Conservation (phyloP, 1,284 basidiomycete species). For the Neolentinus lepideus region DNA sequence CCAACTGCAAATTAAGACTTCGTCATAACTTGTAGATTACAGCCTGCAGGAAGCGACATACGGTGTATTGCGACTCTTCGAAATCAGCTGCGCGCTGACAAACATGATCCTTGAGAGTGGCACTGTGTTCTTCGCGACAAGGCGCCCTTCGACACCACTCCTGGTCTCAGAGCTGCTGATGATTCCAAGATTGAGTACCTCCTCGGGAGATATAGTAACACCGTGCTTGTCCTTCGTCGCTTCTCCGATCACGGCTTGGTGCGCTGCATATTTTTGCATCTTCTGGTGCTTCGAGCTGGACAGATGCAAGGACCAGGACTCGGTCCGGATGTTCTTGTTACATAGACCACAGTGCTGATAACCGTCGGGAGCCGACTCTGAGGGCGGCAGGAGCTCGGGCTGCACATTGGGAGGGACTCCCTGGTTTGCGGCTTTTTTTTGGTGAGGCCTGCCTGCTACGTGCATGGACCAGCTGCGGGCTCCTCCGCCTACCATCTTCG, state of each 20-base stretch:
- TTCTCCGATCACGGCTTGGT: constrained; percentile 14
- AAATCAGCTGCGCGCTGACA: constrained; percentile 27
- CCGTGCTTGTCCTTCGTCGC: constrained; percentile 22
- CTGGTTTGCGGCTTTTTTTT: not conserved
- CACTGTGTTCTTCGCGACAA: constrained; percentile 23
- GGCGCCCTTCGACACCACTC: constrained; percentile 12
- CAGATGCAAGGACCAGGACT: not conserved
- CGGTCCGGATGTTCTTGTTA: not conserved
- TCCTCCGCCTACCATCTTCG: not conserved
- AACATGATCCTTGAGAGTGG: constrained; percentile 24
- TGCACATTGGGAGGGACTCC: not conserved
- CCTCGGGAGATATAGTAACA: constrained; percentile 15
- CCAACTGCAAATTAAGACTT: not conserved
- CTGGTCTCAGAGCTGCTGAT: constrained; percentile 21
- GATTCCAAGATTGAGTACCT: constrained; percentile 28
- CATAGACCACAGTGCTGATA: constrained; percentile 1
- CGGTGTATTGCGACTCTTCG: constrained; percentile 18
- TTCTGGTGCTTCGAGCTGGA: constrained; percentile 21
- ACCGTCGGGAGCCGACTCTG: too few species aligned
- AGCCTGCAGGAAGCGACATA: constrained; percentile 24
- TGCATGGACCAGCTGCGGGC: not conserved
- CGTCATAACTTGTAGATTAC: not conserved
- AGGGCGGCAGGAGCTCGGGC: not conserved
- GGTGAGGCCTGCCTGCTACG: not conserved
- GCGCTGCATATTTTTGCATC: constrained; percentile 25